Percentiles rank a stretch among this genome's conserved stretches.
Conservation (phyloP, 345 rosid genomes). For the Syzygium grande region DNA sequence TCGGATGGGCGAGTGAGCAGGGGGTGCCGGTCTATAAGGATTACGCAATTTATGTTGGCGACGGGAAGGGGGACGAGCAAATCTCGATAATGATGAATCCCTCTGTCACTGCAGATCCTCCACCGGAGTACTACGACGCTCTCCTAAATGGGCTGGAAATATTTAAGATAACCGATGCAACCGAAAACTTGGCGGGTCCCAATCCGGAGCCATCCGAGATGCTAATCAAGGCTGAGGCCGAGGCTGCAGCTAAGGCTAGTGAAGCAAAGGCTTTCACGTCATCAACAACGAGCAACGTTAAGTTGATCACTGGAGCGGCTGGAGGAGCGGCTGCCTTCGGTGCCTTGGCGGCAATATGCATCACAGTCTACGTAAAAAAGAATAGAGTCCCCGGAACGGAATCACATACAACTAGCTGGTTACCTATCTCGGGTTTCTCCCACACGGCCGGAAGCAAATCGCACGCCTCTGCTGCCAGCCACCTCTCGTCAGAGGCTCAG, state of each 20-base stretch:
- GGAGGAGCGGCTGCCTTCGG: constrained; percentile 50
- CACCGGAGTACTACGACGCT: constrained; percentile 40
- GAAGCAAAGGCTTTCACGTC: constrained; percentile 4
- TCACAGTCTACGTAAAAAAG: constrained; percentile 31
- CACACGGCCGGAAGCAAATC: constrained; percentile 47
- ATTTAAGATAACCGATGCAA: constrained; percentile 46
- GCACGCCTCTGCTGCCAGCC: constrained; percentile 31
- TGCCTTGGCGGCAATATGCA: constrained; percentile 39
- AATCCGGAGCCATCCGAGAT: constrained; percentile 54
- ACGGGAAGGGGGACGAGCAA: constrained; percentile 30
- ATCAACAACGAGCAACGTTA: background rate
- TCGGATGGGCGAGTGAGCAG: constrained; percentile 37
- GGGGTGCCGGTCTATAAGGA: constrained; percentile 53
- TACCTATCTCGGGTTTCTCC: constrained; percentile 51
- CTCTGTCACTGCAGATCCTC: constrained; percentile 8
- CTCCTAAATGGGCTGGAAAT: constrained; percentile 68
- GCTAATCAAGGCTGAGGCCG: constrained; percentile 25
- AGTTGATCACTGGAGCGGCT: constrained; percentile 38
- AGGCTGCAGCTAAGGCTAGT: constrained; percentile 4
- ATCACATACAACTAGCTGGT: constrained; percentile 55
- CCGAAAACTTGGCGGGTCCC: constrained; percentile 49
- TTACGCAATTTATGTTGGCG: constrained; percentile 35
- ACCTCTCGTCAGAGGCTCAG: constrained; percentile 50
- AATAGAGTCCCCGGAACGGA: constrained; percentile 17
- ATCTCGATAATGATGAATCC: constrained; percentile 48